Evolutionary conservation across 345 rosid species (phyloP).

Genomic region (Lenwebbia sp.): DNA sequence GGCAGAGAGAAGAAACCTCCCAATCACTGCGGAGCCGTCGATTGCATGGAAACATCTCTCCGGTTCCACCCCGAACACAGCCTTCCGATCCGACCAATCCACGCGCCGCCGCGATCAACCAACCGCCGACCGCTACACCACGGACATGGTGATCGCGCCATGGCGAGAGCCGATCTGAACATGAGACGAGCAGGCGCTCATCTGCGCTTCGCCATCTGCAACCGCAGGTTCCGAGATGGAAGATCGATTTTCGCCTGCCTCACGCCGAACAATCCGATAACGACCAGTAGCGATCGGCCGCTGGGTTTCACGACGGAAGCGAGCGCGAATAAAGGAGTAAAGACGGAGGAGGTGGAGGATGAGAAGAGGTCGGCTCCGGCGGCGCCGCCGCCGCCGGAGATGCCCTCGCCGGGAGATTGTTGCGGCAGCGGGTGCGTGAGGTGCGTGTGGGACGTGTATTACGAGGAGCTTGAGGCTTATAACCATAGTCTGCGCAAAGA

Average conservation of each 20-base stretch:
- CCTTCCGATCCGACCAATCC: background rate
- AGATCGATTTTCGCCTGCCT: background rate
- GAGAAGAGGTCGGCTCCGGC: background rate
- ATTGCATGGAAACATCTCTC: constrained; percentile 5
- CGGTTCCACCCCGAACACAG: background rate
- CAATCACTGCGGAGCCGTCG: background rate
- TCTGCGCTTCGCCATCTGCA: background rate
- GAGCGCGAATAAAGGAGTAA: background rate
- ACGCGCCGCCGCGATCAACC: background rate
- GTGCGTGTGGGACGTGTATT: constrained; percentile 99
- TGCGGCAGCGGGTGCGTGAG: constrained; percentile 95
- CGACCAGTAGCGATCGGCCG: background rate
- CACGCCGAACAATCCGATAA: background rate
- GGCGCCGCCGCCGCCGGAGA: constrained; percentile 74
- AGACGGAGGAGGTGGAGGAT: background rate
- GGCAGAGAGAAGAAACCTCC: background rate
- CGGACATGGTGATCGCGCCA: background rate
- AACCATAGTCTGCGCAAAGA: constrained; percentile 21
- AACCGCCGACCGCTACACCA: background rate
- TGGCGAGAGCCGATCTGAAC: background rate
- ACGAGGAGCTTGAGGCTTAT: constrained; percentile 79
- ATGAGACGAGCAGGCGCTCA: background rate
- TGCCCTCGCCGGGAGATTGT: constrained; percentile 90
- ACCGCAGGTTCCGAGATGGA: background rate
- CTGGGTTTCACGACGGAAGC: background rate